A percentile compares a stretch with the other conserved stretches of the same genome.
These are phyloP conservation scores for Ceratobasidium sp. DNA, from an alignment of 1,284 basidiomycete genomes.

Conservation along the genomic window DNA sequence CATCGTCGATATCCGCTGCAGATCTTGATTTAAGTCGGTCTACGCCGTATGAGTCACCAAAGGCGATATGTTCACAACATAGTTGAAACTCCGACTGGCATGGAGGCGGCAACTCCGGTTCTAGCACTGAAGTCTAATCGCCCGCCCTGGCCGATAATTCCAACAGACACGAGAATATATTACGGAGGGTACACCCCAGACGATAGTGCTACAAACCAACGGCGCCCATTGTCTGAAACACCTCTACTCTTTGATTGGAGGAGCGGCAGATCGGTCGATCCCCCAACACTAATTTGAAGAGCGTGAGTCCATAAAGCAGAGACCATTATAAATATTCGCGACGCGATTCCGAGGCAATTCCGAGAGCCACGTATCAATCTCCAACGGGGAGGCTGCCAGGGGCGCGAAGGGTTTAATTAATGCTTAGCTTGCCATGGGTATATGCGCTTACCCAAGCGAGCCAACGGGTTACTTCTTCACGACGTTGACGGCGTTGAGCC, in stretches of 20 bases:
- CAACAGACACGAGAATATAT: slow-evolving; percentile 26
- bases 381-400: not conserved
- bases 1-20: slow-evolving; percentile 10
- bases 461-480: slow-evolving; percentile 30
- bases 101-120: not conserved
- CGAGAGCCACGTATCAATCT: not conserved
- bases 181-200: slow-evolving; percentile 22
- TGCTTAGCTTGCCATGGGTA: not conserved
- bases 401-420: not conserved
- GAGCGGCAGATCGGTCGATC: not conserved
- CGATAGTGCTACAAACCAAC: slow-evolving; percentile 27
- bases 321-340: slow-evolving; percentile 22
- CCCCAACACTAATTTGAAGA: not conserved
- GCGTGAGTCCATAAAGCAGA: slow-evolving; percentile 13
- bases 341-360: not conserved
- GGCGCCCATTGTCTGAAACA: slow-evolving; percentile 36
- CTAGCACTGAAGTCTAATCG: slow-evolving; percentile 20
- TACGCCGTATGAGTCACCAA: slow-evolving; percentile 27
- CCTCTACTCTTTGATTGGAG: not conserved
- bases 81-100: slow-evolving; percentile 21
- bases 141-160: not conserved
- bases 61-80: not conserved
- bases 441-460: not conserved
- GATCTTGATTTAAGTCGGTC: slow-evolving; percentile 18
- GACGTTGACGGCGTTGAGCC: slow-evolving; percentile 28